Base-by-base conservation (phyloP, 1,284 basidiomycete species). In the Vanrija humicola region DNA sequence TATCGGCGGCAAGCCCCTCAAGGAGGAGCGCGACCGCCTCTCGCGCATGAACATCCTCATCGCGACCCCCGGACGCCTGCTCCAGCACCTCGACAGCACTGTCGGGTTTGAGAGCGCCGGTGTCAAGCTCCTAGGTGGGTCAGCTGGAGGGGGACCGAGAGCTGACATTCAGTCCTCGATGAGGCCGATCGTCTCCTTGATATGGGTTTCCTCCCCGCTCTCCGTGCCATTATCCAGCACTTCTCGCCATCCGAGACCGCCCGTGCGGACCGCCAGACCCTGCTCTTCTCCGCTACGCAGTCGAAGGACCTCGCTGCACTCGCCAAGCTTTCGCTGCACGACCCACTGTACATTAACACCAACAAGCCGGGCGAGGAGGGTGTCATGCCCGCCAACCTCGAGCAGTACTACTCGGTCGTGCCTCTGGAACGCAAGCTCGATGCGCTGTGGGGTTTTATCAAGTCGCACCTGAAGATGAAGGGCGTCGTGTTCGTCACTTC, bases 61-160 rank as follows among this genome's bases (percentile, higher is more conserved):
- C 19, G 94, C 95, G 2, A 98, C 96, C 3, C 95, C 95, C 1
- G 96, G 95, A 16, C 83, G 96, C 52, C 79, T 98, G 28, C 78
- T 98, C 51, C 96, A 99, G 71, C 96, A 98, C 75, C 89, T 98
- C 86, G 96, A 98, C 72, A 93, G 98, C 77, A 98, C 96, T 0
- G 84, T 93, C 48, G 93, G 93, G 1, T 97, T 98, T 66, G 92
- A 95, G 59, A 86, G 86, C 38, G 87, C 89, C 62, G 90, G 92
- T 66, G 77, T 98, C 25, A 93, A 98, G 73, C 74, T 96, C 19
- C 84, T 98, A n/a, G 86, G 90, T 90, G 64, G 55, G 86, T 80
- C 6, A 15, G 5, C 12, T 3, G 4, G 1, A 2, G 3, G 16
- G 5, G 8, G 10, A 6, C 4, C 3, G 8, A 5, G 5, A 19